A percentile compares a stretch with the other conserved stretches of the same genome.
phyloP scores from a whole-genome alignment of 2,329 filamentous ascomycete genomes.

The Raffaelea arxii region DNA sequence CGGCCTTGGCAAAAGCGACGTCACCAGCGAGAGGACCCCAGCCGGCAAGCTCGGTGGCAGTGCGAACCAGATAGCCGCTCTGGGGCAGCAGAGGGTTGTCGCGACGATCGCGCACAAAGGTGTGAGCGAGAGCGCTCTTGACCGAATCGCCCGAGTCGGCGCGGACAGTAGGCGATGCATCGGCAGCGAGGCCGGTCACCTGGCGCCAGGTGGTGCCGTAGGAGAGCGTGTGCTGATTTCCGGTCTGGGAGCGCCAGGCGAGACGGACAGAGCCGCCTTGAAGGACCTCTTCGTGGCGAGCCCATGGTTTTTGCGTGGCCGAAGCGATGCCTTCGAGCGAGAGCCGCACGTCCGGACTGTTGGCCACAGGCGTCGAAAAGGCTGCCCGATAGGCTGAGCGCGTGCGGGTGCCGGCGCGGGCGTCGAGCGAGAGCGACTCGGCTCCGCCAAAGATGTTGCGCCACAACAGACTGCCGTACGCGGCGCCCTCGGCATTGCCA shows the following conservation, averaged over 20 bases:
- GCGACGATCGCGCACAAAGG: slow-evolving; percentile 54
- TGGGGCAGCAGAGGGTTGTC: slow-evolving; percentile 80
- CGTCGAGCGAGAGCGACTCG: slow-evolving; percentile 79
- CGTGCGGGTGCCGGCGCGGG: slow-evolving; percentile 80
- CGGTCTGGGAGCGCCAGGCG: slow-evolving; percentile 57
- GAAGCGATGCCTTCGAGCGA: slow-evolving; percentile 75
- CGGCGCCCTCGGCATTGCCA: slow-evolving; percentile 87
- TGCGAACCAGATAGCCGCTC: slow-evolving; percentile 70
- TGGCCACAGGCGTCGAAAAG: slow-evolving; percentile 72
- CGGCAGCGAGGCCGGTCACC: slow-evolving; percentile 63
- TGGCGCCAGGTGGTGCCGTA: slow-evolving; percentile 84
- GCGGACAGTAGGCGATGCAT: slow-evolving; percentile 72
- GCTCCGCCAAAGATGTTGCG: slow-evolving; percentile 93
- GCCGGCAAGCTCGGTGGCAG: slow-evolving; percentile 75
- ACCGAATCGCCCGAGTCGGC: slow-evolving; percentile 75
- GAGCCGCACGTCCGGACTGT: slow-evolving; percentile 71
- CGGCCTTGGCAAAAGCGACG: slow-evolving; percentile 89
- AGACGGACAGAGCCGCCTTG: slow-evolving; percentile 70
- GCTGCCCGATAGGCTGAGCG: slow-evolving; percentile 83
- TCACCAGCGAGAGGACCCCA: slow-evolving; percentile 77
- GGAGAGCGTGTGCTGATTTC: slow-evolving; percentile 65
- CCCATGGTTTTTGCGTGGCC: slow-evolving; percentile 82
- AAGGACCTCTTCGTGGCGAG: slow-evolving; percentile 83
- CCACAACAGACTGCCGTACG: slow-evolving; percentile 77
- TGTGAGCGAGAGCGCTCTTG: slow-evolving; percentile 27